A percentile compares a stretch with the other conserved stretches of the same genome.
phyloP scores from a whole-genome alignment of 2,329 filamentous ascomycete species.

The Hawksworthiomyces lignivorus region DNA sequence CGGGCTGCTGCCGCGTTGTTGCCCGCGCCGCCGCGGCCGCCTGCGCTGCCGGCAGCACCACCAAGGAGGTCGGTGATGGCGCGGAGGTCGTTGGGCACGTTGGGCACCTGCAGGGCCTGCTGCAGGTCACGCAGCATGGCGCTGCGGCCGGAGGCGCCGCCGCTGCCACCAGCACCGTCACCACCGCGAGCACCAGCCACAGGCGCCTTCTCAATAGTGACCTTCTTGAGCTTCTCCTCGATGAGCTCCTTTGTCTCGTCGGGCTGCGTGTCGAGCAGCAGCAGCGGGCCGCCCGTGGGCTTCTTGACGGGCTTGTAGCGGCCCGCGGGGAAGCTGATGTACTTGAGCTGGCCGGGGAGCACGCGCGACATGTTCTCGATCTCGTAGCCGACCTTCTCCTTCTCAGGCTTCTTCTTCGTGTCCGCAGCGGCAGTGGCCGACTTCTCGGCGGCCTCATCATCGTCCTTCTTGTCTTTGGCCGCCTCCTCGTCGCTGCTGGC shows the following conservation, averaged over 20 bases:
- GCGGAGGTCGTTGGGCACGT: conserved; percentile 20
- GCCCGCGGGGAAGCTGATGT: conserved; percentile 83
- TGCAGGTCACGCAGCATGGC: conserved; percentile 11
- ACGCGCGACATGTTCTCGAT: conserved; percentile 96
- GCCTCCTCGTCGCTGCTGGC: conserved; percentile 82
- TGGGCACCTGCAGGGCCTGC: conserved; percentile 9
- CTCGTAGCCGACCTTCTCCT: conserved; percentile 95
- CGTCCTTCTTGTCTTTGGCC: conserved; percentile 54
- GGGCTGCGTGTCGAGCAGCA: conserved; percentile 79
- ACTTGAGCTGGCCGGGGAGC: conserved; percentile 86
- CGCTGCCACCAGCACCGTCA: conserved; percentile 14
- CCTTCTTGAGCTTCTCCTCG: conserved; percentile 89
- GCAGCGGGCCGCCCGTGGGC: conserved; percentile 87
- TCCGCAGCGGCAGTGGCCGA: conserved; percentile 46
- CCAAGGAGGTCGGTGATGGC: conserved; percentile 38
- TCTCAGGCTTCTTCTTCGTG: conserved; percentile 82
- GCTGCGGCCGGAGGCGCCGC: conserved; percentile 12
- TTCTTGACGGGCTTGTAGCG: conserved; percentile 88
- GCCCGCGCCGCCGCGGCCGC: conserved; percentile 13
- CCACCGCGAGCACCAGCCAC: conserved; percentile 32
- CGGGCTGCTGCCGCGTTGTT: conserved; percentile 13
- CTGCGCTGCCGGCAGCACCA: conserved; percentile 20
- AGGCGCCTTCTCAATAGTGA: conserved; percentile 53
- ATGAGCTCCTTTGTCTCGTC: conserved; percentile 72
- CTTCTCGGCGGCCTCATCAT: conserved; percentile 47